Conservation (phyloP, 345 rosid genomes). For the Geranium brycei region DNA sequence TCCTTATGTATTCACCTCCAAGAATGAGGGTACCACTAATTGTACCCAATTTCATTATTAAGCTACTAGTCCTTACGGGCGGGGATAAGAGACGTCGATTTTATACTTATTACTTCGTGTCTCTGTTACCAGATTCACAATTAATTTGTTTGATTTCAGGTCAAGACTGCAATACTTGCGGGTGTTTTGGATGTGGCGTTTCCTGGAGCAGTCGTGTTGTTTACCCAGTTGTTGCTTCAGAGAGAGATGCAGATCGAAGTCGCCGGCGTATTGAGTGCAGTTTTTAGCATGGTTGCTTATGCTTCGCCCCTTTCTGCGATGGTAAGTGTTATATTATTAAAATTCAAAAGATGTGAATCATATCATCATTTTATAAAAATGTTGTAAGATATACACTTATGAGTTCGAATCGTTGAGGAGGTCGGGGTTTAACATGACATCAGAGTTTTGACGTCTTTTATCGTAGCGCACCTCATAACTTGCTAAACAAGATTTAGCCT, state of each 20-base stretch:
- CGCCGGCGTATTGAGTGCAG: conserved; percentile 43
- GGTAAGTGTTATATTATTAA: conserved; percentile 21
- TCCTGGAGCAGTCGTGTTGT: conserved; percentile 29
- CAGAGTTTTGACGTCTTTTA: too few species aligned
- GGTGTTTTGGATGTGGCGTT: conserved; percentile 42
- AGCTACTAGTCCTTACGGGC: too few species aligned
- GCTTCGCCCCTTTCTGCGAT: conserved; percentile 76
- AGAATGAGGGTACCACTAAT: conserved; percentile 22
- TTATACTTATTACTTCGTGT: too few species aligned
- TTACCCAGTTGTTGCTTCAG: conserved; percentile 26
- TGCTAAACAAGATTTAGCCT: too few species aligned
- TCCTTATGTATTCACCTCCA: conserved; percentile 46
- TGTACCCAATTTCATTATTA: too few species aligned
- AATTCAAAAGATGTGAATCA: too few species aligned
- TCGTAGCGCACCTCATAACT: too few species aligned
- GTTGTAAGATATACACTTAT: too few species aligned
- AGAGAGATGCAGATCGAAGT: conserved; percentile 32
- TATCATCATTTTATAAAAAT: too few species aligned
- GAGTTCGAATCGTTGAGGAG: too few species aligned
- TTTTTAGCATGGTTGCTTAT: conserved; percentile 48
- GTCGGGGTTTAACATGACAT: too few species aligned
- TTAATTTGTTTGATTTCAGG: conserved; percentile 10
- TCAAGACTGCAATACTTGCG: conserved; percentile 26
- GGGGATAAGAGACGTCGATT: too few species aligned
- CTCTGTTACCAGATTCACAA: not conserved